phyloP scores from a whole-genome alignment of 192 early-diverging fungal species.

The Coemansia sp. region DNA sequence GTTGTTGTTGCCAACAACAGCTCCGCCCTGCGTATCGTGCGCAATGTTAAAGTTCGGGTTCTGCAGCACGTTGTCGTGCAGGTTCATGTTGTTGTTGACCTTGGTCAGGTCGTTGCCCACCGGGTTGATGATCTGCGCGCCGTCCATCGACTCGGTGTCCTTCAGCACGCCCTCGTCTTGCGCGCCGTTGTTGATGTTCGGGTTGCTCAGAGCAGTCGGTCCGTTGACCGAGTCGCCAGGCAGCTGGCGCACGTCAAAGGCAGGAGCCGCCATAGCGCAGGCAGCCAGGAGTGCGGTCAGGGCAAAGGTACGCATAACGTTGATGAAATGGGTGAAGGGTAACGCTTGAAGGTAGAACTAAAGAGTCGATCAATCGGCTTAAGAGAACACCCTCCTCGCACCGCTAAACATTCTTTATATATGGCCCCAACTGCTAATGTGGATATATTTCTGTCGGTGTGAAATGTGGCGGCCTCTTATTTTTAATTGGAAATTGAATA shows the following conservation, averaged over 20 bases:
- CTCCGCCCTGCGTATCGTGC: constrained; percentile 10
- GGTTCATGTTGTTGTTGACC: constrained; percentile 23
- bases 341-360: neutral
- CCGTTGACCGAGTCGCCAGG: constrained; percentile 32
- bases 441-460: neutral
- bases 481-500: constrained; percentile 1
- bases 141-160: constrained; percentile 16
- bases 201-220: constrained; percentile 26
- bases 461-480: neutral
- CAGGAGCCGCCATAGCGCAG: constrained; percentile 7
- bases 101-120: constrained; percentile 24
- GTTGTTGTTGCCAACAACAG: constrained; percentile 35
- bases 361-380: constrained; percentile 1
- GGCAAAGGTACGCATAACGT: constrained; percentile 35
- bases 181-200: constrained; percentile 36
- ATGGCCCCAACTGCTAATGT: neutral
- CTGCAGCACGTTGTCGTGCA: constrained; percentile 40
- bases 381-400: neutral
- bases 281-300: constrained; percentile 22
- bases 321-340: neutral
- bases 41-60: constrained; percentile 37
- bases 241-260: neutral
- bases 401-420: neutral
- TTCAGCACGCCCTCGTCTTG: constrained; percentile 30
- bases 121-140: constrained; percentile 34